Conservation (phyloP, 2,329 filamentous ascomycete genomes). For the Huntiella savannae region DNA sequence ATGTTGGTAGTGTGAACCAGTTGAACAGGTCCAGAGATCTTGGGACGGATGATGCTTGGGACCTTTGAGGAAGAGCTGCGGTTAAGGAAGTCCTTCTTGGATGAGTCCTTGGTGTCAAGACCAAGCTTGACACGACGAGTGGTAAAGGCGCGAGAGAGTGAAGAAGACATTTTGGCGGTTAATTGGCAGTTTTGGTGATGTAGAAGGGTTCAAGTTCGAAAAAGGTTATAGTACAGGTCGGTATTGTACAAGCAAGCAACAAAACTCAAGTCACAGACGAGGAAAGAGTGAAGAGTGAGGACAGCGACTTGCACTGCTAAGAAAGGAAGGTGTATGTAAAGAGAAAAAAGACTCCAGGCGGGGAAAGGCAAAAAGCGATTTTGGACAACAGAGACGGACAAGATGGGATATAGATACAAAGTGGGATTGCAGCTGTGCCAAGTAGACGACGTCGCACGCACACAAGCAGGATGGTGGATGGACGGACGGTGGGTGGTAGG, state of each 20-base stretch:
- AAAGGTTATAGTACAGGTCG: slow-evolving; percentile 9
- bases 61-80: slow-evolving; percentile 35
- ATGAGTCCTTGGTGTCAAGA: slow-evolving; percentile 25
- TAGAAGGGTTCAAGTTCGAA: not conserved
- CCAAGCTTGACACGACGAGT: slow-evolving; percentile 43
- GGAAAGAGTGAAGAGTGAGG: slow-evolving; percentile 1
- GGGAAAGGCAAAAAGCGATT: not conserved
- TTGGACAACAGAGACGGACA: not conserved
- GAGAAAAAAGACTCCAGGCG: slow-evolving; percentile 1
- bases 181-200: slow-evolving; percentile 8
- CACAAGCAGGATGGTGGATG: too few relatives aligned
- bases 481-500: not conserved
- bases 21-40: slow-evolving; percentile 77
- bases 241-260: not conserved
- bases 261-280: slow-evolving; percentile 4
- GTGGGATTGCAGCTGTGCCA: not conserved
- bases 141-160: slow-evolving; percentile 52
- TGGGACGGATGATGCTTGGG: slow-evolving; percentile 25
- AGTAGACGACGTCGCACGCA: too few relatives aligned
- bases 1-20: slow-evolving; percentile 90
- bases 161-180: slow-evolving; percentile 25
- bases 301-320: slow-evolving; percentile 5
- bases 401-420: not conserved
- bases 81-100: slow-evolving; percentile 20
- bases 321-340: slow-evolving; percentile 8